Base-by-base conservation (phyloP, 1,139 yeast genomes). In the Kodamaea plutei region DNA sequence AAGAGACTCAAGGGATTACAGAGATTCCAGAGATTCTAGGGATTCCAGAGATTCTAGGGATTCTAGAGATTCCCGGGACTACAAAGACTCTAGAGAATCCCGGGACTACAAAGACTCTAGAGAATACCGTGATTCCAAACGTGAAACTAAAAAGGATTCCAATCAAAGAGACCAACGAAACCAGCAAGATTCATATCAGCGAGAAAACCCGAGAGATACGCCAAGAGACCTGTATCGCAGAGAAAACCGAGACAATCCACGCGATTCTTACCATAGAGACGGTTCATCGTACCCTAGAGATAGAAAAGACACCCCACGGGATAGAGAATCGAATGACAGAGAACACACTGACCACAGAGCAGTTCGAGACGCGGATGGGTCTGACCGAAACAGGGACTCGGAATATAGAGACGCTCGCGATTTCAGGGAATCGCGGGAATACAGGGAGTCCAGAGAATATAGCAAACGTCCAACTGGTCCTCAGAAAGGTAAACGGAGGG, bases 161-260 rank as follows among this genome's bases (percentile, higher is more conserved):
- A n/a, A n/a, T n/a, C n/a, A n/a, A n/a, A 18, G 20, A 5, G 20
- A 18, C 20, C 6, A 9, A 8, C 19, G 19, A 17, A 8, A 17
- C 19, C 8, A 6, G 8, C 19, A 23, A 20, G 27, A 14, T 22
- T n/a, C n/a, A n/a, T n/a, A n/a, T n/a, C n/a, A n/a, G n/a, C n/a
- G n/a, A n/a, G n/a, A 13, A 10, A 35, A 17, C 26, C 30, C 9
- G 45, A 45, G 30, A 35, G 54, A 21, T 54, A 50, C 30, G 41
- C 40, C 25, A 48, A 50, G 30, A 34, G 55, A 23, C 40, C 43
- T 7, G 12, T 9, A n/a, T 13, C n/a, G n/a, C n/a, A n/a, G n/a
- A n/a, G n/a, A n/a, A n/a, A n/a, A n/a, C n/a, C n/a, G n/a, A n/a
- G n/a, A n/a, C n/a, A n/a, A n/a, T n/a, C n/a, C n/a, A n/a, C n/a